Base-by-base conservation (phyloP, 2,329 filamentous ascomycete genomes). In the Clarireedia hainanense region DNA sequence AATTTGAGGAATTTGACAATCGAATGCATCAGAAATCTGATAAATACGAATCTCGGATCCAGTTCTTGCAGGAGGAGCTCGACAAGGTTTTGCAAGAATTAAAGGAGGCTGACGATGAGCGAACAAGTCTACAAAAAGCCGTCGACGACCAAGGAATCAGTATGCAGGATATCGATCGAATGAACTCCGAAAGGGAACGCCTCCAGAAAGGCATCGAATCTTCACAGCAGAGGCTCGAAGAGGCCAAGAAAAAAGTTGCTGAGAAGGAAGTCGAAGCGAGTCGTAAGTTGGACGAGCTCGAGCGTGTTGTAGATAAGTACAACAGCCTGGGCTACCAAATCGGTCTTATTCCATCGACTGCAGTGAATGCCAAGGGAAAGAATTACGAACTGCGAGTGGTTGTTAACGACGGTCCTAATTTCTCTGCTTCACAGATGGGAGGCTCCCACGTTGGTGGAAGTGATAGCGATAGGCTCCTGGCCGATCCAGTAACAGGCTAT, bases 141-240 rank as follows among this genome's bases (percentile, higher is more conserved):
- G 91, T 99, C 27, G 94, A 97, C 71, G 85, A 87, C 64, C 90
- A 95, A 68, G 94, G 94, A 2, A 91, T 99, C 69, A 95, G 91
- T 66, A 95, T 96, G 73, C 88, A 94, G 73, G 94, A 99, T 79
- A 97, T 99, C 68, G 94, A 99, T 78, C 90, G 94, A 71, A 96
- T 99, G 92, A 96, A 91, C 64, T 86, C 89, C 37, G 94, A 99
- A 71, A 85, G 91, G 52, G 94, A 99, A 67, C 85, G 94, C 47
- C 80, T 99, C n/a, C 89, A 95, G 62, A 91, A 87, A 65, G 88
- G 86, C 43, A 86, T 96, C 46, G 90, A 96, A 64, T 81, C 85
- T 2, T 88, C 89, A 0, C 79, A 83, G 5, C 78, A 81, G 54
- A 81, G 89, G 52, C 77, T 96, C 0, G 91, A 96, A 56, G 94